phyloP scores from a whole-genome alignment of 805 yeast species.

The Cyberlindnera mycetangii region DNA sequence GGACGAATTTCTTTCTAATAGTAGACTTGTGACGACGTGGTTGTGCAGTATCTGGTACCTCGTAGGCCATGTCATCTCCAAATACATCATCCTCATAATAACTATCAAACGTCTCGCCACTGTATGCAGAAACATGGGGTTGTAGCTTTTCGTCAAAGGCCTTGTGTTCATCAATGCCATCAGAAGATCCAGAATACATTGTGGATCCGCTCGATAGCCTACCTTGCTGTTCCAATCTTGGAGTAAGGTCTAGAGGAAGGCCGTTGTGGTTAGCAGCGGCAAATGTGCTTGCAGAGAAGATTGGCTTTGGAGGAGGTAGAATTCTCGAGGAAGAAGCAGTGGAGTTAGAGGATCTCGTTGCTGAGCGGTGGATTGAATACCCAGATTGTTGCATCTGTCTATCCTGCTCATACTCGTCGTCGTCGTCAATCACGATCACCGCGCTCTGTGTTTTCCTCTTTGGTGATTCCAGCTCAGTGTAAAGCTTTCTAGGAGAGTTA shows the following conservation, averaged over 20 bases:
- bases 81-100: slow-evolving; percentile 31
- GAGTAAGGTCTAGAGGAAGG: slow-evolving; percentile 9
- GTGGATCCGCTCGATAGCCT: slow-evolving; percentile 32
- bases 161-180: slow-evolving; percentile 3
- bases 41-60: slow-evolving; percentile 31
- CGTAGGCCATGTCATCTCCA: slow-evolving; percentile 45
- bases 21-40: slow-evolving; percentile 68
- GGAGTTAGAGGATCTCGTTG: slow-evolving; percentile 31
- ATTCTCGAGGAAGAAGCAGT: slow-evolving; percentile 39
- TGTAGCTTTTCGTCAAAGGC: slow-evolving; percentile 24
- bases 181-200: slow-evolving; percentile 18
- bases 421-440: slow-evolving; percentile 44
- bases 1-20: slow-evolving; percentile 68
- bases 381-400: slow-evolving; percentile 9
- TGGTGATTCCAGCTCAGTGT: slow-evolving; percentile 71
- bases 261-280: slow-evolving; percentile 48
- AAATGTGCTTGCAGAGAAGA: slow-evolving; percentile 58
- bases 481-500: slow-evolving; percentile 59
- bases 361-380: slow-evolving; percentile 33
- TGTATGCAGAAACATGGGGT: slow-evolving; percentile 20
- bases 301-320: slow-evolving; percentile 63
- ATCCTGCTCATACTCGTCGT: slow-evolving; percentile 34
- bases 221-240: slow-evolving; percentile 22
- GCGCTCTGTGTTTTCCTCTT: slow-evolving; percentile 51
- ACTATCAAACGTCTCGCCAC: slow-evolving; percentile 41